A percentile compares a stretch with the other conserved stretches of the same genome.
These are phyloP conservation scores for Ophiostoma fasciatum DNA, from an alignment of 2,329 filamentous ascomycete species.

Conservation along the genomic window DNA sequence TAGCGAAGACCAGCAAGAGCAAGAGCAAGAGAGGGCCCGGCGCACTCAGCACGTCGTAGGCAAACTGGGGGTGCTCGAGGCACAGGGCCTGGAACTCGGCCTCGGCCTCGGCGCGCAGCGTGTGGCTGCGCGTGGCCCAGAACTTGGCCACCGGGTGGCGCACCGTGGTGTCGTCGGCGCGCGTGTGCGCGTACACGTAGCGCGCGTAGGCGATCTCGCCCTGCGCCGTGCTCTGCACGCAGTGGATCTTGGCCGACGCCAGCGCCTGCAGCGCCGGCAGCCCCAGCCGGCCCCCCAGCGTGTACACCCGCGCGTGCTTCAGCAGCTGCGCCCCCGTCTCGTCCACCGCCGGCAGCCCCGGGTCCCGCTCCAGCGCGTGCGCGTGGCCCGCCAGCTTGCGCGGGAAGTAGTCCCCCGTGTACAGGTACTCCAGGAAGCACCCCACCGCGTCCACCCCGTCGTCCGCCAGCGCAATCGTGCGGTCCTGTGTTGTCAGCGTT, in stretches of 20 bases:
- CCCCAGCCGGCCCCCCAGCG: conserved; percentile 65
- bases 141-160: conserved; percentile 77
- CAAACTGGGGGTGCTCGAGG: conserved; percentile 80
- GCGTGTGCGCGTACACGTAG: conserved; percentile 73
- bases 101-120: conserved; percentile 73
- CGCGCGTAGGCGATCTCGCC: conserved; percentile 86
- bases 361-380: conserved; percentile 54
- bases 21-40: too few species aligned
- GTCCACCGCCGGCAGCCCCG: conserved; percentile 50
- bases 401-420: conserved; percentile 79
- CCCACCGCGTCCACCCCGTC: conserved; percentile 61
- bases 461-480: conserved; percentile 50
- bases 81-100: conserved; percentile 73
- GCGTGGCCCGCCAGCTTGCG: conserved; percentile 42
- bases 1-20: too few species aligned
- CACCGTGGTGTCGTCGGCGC: conserved; percentile 53
- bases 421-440: conserved; percentile 71
- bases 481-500: conserved; percentile 27
- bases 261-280: conserved; percentile 55
- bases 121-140: conserved; percentile 71
- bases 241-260: conserved; percentile 81
- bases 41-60: conserved; percentile 81
- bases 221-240: conserved; percentile 71
- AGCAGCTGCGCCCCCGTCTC: conserved; percentile 70
- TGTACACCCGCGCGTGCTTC: conserved; percentile 81